These are phyloP conservation scores for Ganoderma lingzhi DNA, from an alignment of 1,284 basidiomycete genomes.

Conservation along the genomic window DNA sequence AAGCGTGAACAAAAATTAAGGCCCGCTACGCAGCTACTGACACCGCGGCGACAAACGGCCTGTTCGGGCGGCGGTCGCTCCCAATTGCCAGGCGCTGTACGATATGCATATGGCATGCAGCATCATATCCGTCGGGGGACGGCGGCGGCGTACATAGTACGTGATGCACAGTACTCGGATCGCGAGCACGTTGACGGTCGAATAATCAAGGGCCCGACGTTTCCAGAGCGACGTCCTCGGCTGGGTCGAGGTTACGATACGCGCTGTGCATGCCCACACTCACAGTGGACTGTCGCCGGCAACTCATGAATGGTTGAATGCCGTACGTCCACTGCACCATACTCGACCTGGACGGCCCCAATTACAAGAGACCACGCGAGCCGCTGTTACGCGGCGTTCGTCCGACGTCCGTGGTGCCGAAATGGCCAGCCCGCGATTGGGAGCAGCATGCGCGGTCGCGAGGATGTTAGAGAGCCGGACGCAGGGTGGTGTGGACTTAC, in stretches of 20 bases:
- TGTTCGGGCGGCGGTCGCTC: background rate
- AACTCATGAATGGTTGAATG: constrained; percentile 1
- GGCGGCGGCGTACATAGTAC: background rate
- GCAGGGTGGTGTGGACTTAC: background rate
- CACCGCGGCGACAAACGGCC: background rate
- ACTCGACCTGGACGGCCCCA: background rate
- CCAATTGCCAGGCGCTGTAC: background rate
- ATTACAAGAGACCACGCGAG: background rate
- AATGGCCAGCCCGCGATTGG: background rate
- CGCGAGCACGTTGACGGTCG: background rate
- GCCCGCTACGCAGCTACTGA: background rate
- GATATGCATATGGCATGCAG: background rate
- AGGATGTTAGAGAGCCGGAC: background rate
- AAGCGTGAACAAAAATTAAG: background rate
- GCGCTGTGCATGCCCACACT: background rate
- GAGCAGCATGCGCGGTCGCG: background rate
- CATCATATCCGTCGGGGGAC: background rate
- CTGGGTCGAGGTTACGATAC: background rate
- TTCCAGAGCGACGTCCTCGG: background rate
- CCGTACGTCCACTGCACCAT: background rate
- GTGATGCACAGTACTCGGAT: background rate
- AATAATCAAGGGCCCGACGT: background rate
- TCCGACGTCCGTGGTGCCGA: background rate
- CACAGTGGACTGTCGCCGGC: background rate
- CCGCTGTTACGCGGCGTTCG: background rate